Conservation (phyloP, 2,329 filamentous ascomycete species). For the Aspergillus vadensis region DNA sequence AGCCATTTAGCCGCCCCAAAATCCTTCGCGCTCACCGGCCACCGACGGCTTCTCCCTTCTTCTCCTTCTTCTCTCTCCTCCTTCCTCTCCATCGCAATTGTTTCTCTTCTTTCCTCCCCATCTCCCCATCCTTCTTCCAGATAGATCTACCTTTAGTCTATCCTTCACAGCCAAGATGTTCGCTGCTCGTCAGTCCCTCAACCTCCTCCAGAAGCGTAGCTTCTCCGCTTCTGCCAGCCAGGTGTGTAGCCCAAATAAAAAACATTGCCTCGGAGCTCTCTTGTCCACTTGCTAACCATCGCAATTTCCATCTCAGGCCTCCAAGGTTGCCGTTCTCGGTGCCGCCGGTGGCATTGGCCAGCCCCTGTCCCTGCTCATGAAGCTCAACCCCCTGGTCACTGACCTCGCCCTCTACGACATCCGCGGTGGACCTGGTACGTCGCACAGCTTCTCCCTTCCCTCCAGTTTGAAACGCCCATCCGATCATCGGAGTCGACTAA, state of each 20-base stretch:
- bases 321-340: constrained; percentile 97
- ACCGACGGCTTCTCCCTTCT: constrained; percentile 21
- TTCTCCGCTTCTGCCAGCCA: constrained; percentile 79
- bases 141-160: constrained; percentile 19
- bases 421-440: constrained; percentile 84
- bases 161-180: constrained; percentile 64
- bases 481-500: constrained; percentile 13
- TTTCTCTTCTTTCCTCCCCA: constrained; percentile 21
- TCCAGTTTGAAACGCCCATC: neutral
- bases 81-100: constrained; percentile 2
- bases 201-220: constrained; percentile 70
- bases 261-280: constrained; percentile 16
- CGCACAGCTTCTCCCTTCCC: constrained; percentile 7
- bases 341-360: constrained; percentile 98
- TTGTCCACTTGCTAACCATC: constrained; percentile 16
- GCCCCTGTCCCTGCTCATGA: constrained; percentile 94
- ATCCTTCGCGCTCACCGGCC: constrained; percentile 25
- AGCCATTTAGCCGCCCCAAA: constrained; percentile 22
- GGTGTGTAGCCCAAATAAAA: constrained; percentile 53
- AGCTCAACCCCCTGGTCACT: constrained; percentile 94
- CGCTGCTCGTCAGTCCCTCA: constrained; percentile 60
- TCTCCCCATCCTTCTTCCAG: constrained; percentile 17
- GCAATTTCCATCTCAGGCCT: constrained; percentile 62
- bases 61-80: constrained; percentile 13
- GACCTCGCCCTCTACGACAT: constrained; percentile 98